Percentiles rank a stretch among this genome's conserved stretches.
Evolutionary conservation across 2,329 filamentous ascomycete genomes (phyloP).

Genomic region (Xylariaceae sp.): DNA sequence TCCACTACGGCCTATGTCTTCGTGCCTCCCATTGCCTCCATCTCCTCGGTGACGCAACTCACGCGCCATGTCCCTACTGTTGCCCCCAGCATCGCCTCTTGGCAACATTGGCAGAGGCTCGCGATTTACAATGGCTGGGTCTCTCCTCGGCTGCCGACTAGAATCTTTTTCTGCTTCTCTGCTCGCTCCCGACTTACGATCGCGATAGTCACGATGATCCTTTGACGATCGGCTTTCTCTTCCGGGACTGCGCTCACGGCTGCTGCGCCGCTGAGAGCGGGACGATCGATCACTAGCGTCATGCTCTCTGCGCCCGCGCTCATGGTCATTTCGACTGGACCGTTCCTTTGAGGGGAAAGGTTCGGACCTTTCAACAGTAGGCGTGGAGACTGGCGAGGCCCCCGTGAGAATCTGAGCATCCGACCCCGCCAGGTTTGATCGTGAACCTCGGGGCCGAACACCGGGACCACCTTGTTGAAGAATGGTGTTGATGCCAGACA

Average conservation of each 20-base stretch:
- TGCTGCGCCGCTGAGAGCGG: slow-evolving; percentile 44
- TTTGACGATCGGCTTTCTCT: slow-evolving; percentile 42
- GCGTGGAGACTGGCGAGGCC: slow-evolving; percentile 49
- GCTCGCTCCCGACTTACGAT: slow-evolving; percentile 27
- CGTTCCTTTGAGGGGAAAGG: slow-evolving; percentile 38
- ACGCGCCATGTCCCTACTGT: slow-evolving; percentile 28
- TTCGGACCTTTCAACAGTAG: slow-evolving; percentile 48
- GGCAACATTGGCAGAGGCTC: slow-evolving; percentile 19
- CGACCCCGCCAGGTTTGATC: slow-evolving; percentile 48
- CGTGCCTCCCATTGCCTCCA: slow-evolving; percentile 29
- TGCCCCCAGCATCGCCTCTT: slow-evolving; percentile 24
- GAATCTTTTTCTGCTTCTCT: slow-evolving; percentile 31
- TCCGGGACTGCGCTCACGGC: slow-evolving; percentile 47
- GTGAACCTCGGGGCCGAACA: slow-evolving; percentile 36
- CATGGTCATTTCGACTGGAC: slow-evolving; percentile 36
- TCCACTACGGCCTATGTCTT: slow-evolving; percentile 32
- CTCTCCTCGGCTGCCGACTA: slow-evolving; percentile 29
- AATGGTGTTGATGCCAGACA: slow-evolving; percentile 59
- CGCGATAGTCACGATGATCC: slow-evolving; percentile 30
- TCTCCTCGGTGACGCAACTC: slow-evolving; percentile 31
- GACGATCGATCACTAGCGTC: slow-evolving; percentile 42
- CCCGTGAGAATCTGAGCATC: slow-evolving; percentile 57
- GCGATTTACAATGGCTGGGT: slow-evolving; percentile 18
- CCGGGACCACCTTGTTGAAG: slow-evolving; percentile 41
- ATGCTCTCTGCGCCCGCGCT: slow-evolving; percentile 39